Conservation (phyloP, 768 basidiomycete species). For the Tulasnella sp. region DNA sequence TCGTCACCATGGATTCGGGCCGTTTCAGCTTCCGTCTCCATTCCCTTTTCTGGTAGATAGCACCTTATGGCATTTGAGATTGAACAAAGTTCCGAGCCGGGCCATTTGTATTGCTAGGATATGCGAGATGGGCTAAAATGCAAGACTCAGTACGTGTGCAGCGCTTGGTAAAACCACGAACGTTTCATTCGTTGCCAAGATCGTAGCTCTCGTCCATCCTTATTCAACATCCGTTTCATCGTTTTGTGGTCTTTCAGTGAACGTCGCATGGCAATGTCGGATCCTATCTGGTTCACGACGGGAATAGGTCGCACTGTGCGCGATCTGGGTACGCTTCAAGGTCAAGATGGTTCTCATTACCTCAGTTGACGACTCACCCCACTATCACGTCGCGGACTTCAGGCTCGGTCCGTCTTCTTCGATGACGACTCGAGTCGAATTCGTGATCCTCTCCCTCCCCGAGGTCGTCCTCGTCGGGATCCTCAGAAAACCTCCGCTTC, state of each 20-base stretch:
- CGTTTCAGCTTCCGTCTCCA: too few species aligned
- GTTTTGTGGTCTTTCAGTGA: background rate
- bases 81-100: slow-evolving; percentile 3
- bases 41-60: too few species aligned
- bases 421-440: background rate
- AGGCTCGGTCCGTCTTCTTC: background rate
- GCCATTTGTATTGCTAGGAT: background rate
- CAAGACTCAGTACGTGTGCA: background rate
- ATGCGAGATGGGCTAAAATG: background rate
- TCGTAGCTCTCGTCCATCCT: background rate
- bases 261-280: background rate
- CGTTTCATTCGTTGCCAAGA: slow-evolving; percentile 4
- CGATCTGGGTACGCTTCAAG: background rate
- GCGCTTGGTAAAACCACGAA: background rate
- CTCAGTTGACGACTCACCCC: background rate
- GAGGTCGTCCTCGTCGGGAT: background rate
- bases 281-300: background rate
- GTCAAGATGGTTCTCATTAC: background rate
- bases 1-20: too few species aligned
- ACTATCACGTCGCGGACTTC: background rate
- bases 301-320: slow-evolving; percentile 2
- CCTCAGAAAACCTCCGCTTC: background rate
- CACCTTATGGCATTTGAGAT: background rate
- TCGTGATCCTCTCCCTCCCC: background rate
- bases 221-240: background rate